phyloP scores from a whole-genome alignment of 1,139 yeast species.

The Yamadazyma siamensis region DNA sequence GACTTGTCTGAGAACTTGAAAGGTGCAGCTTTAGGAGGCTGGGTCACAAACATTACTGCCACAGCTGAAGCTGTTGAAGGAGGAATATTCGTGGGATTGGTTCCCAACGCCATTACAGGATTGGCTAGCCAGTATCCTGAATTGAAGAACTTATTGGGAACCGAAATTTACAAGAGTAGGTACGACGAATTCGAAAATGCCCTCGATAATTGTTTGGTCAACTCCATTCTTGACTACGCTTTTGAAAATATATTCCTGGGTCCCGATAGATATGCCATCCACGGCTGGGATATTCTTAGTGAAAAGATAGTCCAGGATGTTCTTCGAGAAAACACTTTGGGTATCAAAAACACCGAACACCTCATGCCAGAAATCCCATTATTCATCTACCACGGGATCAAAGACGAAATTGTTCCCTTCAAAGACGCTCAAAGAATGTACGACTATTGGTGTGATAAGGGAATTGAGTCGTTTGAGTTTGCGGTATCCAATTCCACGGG shows the following conservation, averaged over 20 bases:
- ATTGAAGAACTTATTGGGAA: slow-evolving; percentile 6
- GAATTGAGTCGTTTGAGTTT: slow-evolving; percentile 26
- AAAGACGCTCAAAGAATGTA: slow-evolving; percentile 22
- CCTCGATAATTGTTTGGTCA: slow-evolving; percentile 12
- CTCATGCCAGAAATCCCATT: slow-evolving; percentile 28
- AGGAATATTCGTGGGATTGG: slow-evolving; percentile 23
- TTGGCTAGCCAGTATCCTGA: slow-evolving; percentile 25
- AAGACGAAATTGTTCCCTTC: slow-evolving; percentile 29
- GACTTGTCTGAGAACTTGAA: slow-evolving; percentile 22
- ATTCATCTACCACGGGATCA: slow-evolving; percentile 30
- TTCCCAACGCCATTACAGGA: slow-evolving; percentile 25
- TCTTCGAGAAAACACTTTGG: slow-evolving; percentile 18
- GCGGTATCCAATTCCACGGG: slow-evolving; percentile 22
- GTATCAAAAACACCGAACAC: slow-evolving; percentile 10
- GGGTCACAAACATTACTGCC: slow-evolving; percentile 23
- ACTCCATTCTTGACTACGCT: slow-evolving; percentile 9
- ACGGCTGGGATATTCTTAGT: slow-evolving; percentile 15
- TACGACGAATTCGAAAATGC: slow-evolving; percentile 10
- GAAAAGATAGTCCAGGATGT: slow-evolving; percentile 9
- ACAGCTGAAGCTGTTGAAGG: slow-evolving; percentile 26
- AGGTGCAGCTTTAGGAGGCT: slow-evolving; percentile 35
- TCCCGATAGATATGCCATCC: slow-evolving; percentile 9
- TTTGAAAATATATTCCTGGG: slow-evolving; percentile 17
- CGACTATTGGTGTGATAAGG: slow-evolving; percentile 29
- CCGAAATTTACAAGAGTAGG: slow-evolving; percentile 8